A percentile compares a stretch with the other conserved stretches of the same genome.
phyloP scores from a whole-genome alignment of 176 grass and related monocot genomes.

The Raddia distichophylla region DNA sequence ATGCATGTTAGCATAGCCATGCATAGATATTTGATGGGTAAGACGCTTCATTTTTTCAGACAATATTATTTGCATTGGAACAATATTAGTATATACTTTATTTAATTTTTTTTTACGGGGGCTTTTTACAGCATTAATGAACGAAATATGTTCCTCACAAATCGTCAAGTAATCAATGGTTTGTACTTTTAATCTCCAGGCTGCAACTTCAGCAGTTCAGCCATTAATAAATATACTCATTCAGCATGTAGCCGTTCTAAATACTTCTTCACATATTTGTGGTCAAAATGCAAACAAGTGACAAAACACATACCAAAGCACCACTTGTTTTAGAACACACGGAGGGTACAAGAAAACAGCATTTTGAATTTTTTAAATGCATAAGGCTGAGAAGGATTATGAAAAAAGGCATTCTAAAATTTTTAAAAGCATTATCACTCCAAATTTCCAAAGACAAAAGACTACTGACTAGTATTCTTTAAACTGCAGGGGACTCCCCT shows the following conservation, averaged over 20 bases:
- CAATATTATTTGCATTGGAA: background rate
- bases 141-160: constrained; percentile 19
- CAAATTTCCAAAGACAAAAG: constrained; percentile 2
- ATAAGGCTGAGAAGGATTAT: background rate
- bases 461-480: too few relatives aligned
- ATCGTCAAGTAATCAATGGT: constrained; percentile 6
- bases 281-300: constrained; percentile 5
- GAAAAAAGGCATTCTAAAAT: constrained; percentile 25
- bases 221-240: background rate
- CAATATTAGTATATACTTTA: background rate
- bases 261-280: background rate
- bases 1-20: constrained; percentile 41
- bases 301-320: background rate
- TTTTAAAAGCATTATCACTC: constrained; percentile 22
- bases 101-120: background rate
- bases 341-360: background rate
- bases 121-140: constrained; percentile 33
- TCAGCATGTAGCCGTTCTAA: background rate
- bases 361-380: background rate
- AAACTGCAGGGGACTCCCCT: too few relatives aligned
- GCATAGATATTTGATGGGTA: constrained; percentile 24
- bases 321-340: constrained; percentile 16
- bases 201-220: background rate
- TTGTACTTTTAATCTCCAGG: background rate
- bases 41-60: constrained; percentile 16